Evolutionary conservation across 2,329 filamentous ascomycete genomes (phyloP), one percentile per base, ranked within the genome.

Genomic region (Dactylonectria macrodidyma): DNA sequence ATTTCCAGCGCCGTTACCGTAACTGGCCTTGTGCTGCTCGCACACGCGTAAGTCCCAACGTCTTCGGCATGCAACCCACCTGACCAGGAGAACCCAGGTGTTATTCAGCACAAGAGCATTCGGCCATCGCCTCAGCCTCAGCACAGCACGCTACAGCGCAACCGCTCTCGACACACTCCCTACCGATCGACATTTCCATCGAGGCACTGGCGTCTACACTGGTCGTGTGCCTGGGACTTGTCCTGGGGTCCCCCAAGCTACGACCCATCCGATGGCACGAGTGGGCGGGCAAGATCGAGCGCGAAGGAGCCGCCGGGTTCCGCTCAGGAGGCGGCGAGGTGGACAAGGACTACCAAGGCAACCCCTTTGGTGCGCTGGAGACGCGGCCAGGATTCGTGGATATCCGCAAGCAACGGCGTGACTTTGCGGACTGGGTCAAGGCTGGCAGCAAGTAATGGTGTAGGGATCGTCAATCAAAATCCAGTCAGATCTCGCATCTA

Each of bases 21-120:
- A 66, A 82, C 95, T 67, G 95, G 95, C 71, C 85, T 95, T 12
- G 74, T 97, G 62, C 88, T 98, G 72, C 88, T 98, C 19, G 90
- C 91, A 52, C 95, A 98, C 82, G 93, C 95, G 95, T 98, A 91
- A 82, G 93, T 56, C 33, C 22, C 30, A 14, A 5, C n/a, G 38
- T 30, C 61, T 41, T 67, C 65, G 41, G 55, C 36, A 44, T 41
- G 47, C 12, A 50, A 44, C 52, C 46, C 34, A 57, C 47, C 67
- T 76, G 61, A 78, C 69, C 54, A 26, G 66, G 55, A 59, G 44
- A 38, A 30, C 65, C 61, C 79, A 99, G 96, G 71, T 97, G 95
- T 83, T 99, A 98, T 83, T 99, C 96, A 59, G 95, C 95, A 54
- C 93, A 97, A 82, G 96, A 99, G 84, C 93, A 97, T 83, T 92